Percentiles rank a stretch among this genome's conserved stretches.
Evolutionary conservation across 345 rosid genomes (phyloP).

Genomic region (Salix brachista): DNA sequence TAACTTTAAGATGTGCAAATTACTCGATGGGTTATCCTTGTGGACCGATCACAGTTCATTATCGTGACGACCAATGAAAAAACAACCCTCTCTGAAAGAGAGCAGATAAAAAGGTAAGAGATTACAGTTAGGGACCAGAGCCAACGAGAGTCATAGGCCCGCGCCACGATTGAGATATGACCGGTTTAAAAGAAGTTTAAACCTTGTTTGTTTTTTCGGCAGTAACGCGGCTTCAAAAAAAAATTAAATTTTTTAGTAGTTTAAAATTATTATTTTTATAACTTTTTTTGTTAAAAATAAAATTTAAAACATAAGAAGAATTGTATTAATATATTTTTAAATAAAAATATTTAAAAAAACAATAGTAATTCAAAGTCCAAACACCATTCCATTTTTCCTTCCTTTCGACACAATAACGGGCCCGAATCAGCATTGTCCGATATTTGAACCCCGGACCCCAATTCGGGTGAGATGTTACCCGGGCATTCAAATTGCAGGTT

Average conservation of each 20-base stretch:
- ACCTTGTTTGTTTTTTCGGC: no score
- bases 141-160: background rate
- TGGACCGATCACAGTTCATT: background rate
- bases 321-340: no score
- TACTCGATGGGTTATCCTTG: slow-evolving; percentile 11
- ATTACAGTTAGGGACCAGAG: background rate
- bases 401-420: background rate
- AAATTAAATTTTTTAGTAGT: no score
- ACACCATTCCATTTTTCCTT: background rate
- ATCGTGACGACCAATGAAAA: background rate
- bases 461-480: background rate
- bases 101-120: background rate
- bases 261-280: no score
- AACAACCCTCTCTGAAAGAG: slow-evolving; percentile 21
- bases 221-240: no score
- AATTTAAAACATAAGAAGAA: no score
- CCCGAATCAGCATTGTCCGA: background rate
- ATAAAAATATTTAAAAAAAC: no score
- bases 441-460: background rate
- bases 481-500: background rate
- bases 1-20: slow-evolving; percentile 4
- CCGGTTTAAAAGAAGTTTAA: background rate
- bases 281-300: no score
- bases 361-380: no score
- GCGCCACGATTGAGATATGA: slow-evolving; percentile 33